Evolutionary conservation across 352 stramenopile genomes (phyloP), one percentile per base, ranked within the genome.

Genomic region (Globisporangium nodosum): DNA sequence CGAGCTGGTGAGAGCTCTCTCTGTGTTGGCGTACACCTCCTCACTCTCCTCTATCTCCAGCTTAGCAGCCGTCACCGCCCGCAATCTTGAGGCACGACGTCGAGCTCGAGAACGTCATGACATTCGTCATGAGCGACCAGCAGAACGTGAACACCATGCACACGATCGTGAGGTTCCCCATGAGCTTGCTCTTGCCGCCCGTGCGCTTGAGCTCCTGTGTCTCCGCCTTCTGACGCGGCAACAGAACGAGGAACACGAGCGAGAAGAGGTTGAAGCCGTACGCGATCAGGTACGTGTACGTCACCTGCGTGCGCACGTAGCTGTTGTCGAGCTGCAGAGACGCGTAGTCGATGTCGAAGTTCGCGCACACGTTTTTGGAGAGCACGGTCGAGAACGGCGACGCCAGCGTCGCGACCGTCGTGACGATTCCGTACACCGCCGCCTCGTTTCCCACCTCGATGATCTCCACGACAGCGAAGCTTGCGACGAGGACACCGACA

Each of bases 31-130:
- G n/a, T n/a, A n/a, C n/a, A n/a, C n/a, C n/a, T n/a, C n/a, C n/a
- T n/a, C n/a, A n/a, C n/a, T n/a, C 31, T 35, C 31, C 6, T 35
- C 31, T 35, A 35, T 35, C 31, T 35, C 31, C 31, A 35, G 85
- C 81, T 21, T 96, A 94, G 24, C 56, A 61, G 39, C 49, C 49
- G n/a, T 13, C 27, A 30, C 56, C 56, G 13, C 56, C 56, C 3
- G 56, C 56, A 47, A 55, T 61, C 47, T 49, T 46, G 15, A 61
- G 56, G 15, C 56, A 61, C 46, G 31, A 20, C 27, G 56, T 61
- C 47, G 40, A 54, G 45, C 24, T 56, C 37, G 49, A 73, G 46
- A 73, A 58, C 21, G 49, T 27, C 49, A 73, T 51, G 31, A 71
- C 13, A 45, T 70, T 73, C 24, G 59, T 70, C 49, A 59, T 69